Conservation (phyloP, 139 green algal species). For the Cymbomonas tetramitiformis region DNA sequence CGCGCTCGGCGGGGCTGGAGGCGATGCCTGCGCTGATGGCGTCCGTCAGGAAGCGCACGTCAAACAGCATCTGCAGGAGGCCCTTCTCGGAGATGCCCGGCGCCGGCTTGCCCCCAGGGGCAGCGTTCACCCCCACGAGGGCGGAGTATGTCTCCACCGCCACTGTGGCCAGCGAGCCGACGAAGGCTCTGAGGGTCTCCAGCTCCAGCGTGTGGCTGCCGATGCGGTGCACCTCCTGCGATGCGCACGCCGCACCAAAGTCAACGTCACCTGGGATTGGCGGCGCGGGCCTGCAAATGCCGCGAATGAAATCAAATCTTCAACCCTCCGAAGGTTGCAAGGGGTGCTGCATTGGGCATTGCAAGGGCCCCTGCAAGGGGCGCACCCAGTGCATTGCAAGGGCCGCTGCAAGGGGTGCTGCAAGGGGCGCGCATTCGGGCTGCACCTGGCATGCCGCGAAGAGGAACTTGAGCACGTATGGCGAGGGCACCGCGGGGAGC, state of each 20-base stretch:
- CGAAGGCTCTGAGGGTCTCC: conserved; percentile 41
- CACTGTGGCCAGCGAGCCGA: conserved; percentile 41
- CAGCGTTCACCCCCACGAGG: no score
- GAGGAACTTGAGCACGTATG: conserved; percentile 33
- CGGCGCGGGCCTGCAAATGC: no score
- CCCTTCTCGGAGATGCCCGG: conserved; percentile 51
- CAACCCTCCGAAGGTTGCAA: no score
- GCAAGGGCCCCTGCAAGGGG: no score
- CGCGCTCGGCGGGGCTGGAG: conserved; percentile 21
- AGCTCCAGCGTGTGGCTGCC: conserved; percentile 36
- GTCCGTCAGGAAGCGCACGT: conserved; percentile 50
- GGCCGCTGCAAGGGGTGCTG: no score
- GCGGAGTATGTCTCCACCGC: neutral
- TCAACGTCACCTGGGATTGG: no score
- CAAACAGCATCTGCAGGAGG: conserved; percentile 73
- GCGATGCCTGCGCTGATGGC: conserved; percentile 30
- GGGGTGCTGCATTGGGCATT: no score
- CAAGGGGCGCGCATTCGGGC: no score
- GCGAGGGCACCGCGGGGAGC: conserved; percentile 50
- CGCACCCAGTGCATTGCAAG: no score
- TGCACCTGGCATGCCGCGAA: no score
- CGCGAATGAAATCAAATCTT: no score
- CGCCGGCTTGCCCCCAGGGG: neutral
- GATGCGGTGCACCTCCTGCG: conserved; percentile 32
- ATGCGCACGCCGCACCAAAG: no score